A percentile compares a stretch with the other conserved stretches of the same genome.
Conservation (phyloP, 495 filamentous ascomycete genomes). For the Choiromyces venosus region DNA sequence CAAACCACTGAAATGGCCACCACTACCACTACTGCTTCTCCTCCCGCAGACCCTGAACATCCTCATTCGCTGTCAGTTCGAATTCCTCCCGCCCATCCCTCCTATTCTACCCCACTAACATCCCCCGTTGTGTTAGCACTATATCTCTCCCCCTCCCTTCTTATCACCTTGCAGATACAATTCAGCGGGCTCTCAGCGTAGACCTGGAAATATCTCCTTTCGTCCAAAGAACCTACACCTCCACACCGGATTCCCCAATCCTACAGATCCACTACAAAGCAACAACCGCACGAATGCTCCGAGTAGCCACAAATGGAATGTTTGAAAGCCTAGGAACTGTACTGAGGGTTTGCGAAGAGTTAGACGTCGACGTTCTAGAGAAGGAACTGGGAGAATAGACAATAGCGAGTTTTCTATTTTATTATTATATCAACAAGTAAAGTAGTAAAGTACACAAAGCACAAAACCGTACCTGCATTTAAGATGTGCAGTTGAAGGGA, state of each 20-base stretch:
- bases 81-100: conserved; percentile 3
- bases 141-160: conserved; percentile 81
- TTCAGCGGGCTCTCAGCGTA: conserved; percentile 70
- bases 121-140: conserved; percentile 49
- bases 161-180: conserved; percentile 68
- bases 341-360: conserved; percentile 75
- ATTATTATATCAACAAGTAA: not conserved
- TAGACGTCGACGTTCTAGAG: conserved; percentile 68
- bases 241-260: conserved; percentile 49
- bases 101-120: conserved; percentile 19
- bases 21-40: conserved; percentile 3
- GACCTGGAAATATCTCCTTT: conserved; percentile 82
- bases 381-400: conserved; percentile 23
- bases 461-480: not conserved
- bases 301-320: conserved; percentile 96
- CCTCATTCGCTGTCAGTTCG: conserved; percentile 63
- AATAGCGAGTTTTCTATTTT: not conserved
- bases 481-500: not conserved
- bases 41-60: conserved; percentile 51
- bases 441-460: not conserved
- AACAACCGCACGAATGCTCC: conserved; percentile 90
- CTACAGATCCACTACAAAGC: conserved; percentile 75
- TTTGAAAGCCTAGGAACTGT: conserved; percentile 84
- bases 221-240: conserved; percentile 55
- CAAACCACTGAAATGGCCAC: not conserved